Evolutionary conservation across 495 filamentous ascomycete genomes (phyloP), one percentile per base, ranked within the genome.

Genomic region (Peziza echinospora): DNA sequence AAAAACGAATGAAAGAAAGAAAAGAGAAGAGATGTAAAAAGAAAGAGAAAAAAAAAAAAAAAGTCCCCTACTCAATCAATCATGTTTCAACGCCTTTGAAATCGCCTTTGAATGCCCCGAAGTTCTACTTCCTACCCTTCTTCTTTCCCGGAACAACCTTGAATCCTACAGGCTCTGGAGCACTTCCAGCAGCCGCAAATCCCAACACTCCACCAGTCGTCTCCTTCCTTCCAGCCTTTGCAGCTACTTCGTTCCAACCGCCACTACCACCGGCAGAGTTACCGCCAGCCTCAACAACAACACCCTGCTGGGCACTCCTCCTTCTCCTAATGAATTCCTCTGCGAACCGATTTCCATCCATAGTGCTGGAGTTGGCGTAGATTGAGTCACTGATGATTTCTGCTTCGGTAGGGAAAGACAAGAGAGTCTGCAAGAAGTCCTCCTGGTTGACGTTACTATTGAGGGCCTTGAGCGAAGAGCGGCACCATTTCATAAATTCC

Each of bases 181-280:
- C 69, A 24, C 71, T 65, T 49, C 62, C 64, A 43, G 60, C 62
- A 49, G 61, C 53, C 13, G 62, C 61, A 53, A n/a, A n/a, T n/a
- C n/a, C n/a, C n/a, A n/a, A n/a, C n/a, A n/a, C n/a, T n/a, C 67
- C 70, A 9, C 64, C 57, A 22, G 68, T 69, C 5, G 75, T 73
- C 71, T 93, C 93, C 75, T 94, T 94, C 6, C 30, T 37, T 37
- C 30, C 30, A 13, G 30, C 30, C 3, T 37, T 37, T 17, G 30
- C 30, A 7, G 89, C 89, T 53, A 97, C 89, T 65, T 96, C 91
- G 56, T 73, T 93, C 89, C 89, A 96, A 22, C 89, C 89, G 47
- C 83, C 80, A 46, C 60, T 67, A 45, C 64, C 70, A 17, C 55
- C 60, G 34, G 67, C 65, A 21, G 59, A 63, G 19, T 66, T 44